Evolutionary conservation across 257 asterid species (phyloP), one percentile per base, ranked within the genome.

Genomic region (Solanum sejunctum): DNA sequence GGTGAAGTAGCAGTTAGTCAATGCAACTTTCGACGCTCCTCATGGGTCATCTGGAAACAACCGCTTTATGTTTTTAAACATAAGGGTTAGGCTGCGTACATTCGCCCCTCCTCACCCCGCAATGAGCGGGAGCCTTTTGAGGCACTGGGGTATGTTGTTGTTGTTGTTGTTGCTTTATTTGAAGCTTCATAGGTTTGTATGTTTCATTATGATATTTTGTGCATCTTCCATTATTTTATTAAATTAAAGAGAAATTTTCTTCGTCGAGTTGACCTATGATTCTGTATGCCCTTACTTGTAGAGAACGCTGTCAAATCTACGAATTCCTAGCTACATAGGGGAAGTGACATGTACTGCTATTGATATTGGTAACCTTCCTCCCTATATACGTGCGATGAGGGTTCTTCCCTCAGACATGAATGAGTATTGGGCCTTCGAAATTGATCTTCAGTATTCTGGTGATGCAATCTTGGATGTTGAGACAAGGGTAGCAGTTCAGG

Each of bases 351-450:
- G 99, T 87, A 93, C 93, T 82, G 89, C 94, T 85, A 89, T 92
- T 85, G 89, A 93, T 94, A 92, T 88, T 81, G 99, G 99, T 84
- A 91, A 89, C 87, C 92, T 95, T 83, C 98, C 99, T 86, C 99
- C 99, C 28, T 95, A 91, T 77, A 91, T 96, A 80, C 95, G 89
- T 89, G 94, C 94, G 56, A 93, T 95, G 97, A 92, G 97, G 91
- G 95, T 92, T 81, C 92, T 93, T 86, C 97, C 99, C 79, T 93
- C 98, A 47, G 93, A 93, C 88, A 91, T 92, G 95, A 91, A 91
- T 88, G 98, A 96, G 87, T 87, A 89, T 82, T 96, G 97, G 98
- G 92, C 95, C 87, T 72, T 93, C 82, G 99, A 96, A 91, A 81
- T 95, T 81, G 98, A 96, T 85, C 85, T 96, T 55, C 98, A 93